Conservation (phyloP, 306 rosid species). For the Dryas octopetala region DNA sequence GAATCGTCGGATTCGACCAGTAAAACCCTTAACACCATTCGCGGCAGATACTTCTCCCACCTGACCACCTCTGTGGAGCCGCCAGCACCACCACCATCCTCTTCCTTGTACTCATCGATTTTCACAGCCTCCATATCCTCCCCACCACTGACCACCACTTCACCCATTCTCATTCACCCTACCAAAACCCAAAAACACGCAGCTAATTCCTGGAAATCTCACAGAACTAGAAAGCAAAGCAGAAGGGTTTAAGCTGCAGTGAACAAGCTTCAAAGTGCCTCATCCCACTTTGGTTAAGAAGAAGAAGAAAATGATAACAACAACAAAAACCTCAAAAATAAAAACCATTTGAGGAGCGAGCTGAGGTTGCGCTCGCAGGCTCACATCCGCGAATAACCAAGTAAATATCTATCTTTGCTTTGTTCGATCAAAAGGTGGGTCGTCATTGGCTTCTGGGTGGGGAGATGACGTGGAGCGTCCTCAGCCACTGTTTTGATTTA, state of each 20-base stretch:
- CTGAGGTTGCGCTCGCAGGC: neutral
- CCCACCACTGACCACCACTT: slow-evolving; percentile 23
- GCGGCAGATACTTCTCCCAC: slow-evolving; percentile 47
- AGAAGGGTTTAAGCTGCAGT: neutral
- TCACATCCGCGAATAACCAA: slow-evolving; percentile 21
- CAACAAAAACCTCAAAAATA: neutral
- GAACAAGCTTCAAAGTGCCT: neutral
- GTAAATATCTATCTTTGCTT: slow-evolving; percentile 14
- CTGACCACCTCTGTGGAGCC: slow-evolving; percentile 25
- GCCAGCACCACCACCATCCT: slow-evolving; percentile 12
- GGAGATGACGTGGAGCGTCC: slow-evolving; percentile 34
- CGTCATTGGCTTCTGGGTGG: slow-evolving; percentile 29
- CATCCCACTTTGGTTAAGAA: neutral
- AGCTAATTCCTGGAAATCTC: slow-evolving; percentile 2
- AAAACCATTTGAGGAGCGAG: neutral
- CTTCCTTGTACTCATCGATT: slow-evolving; percentile 1
- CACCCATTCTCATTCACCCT: slow-evolving; percentile 44
- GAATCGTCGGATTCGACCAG: slow-evolving; percentile 81
- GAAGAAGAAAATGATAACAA: neutral
- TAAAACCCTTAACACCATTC: slow-evolving; percentile 42
- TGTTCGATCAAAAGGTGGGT: slow-evolving; percentile 39
- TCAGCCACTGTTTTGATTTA: slow-evolving; percentile 34
- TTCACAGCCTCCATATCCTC: slow-evolving; percentile 16
- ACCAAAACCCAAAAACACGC: slow-evolving; percentile 25
- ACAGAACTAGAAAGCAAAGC: neutral